Percentiles rank a stretch among this genome's conserved stretches.
Conservation (phyloP, 1,284 basidiomycete genomes). For the Leccinum subrobustum region DNA sequence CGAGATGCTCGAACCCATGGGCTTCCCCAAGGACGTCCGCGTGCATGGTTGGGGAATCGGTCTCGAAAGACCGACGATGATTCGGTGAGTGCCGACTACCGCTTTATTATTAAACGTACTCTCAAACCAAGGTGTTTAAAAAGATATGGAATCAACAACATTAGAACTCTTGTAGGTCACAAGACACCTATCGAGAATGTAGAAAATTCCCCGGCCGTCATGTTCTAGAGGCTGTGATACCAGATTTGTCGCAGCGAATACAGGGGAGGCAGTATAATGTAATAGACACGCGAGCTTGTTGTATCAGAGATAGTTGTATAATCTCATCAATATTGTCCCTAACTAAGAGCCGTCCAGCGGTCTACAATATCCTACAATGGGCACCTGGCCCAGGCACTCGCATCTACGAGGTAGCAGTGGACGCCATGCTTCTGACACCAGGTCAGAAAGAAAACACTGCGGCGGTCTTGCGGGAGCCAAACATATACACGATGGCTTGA, state of each 20-base stretch:
- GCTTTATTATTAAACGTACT: background rate
- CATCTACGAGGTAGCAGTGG: background rate
- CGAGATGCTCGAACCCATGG: constrained; percentile 99
- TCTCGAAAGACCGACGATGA: constrained; percentile 99
- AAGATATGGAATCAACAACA: constrained; percentile 91
- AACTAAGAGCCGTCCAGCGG: constrained; percentile 10
- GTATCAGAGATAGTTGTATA: no score
- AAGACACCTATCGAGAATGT: constrained; percentile 91
- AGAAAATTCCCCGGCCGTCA: constrained; percentile 87
- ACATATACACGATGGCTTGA: constrained; percentile 83
- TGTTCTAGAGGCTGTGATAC: constrained; percentile 55
- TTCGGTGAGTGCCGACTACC: constrained; percentile 60
- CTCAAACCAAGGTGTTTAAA: constrained; percentile 6
- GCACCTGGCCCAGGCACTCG: background rate
- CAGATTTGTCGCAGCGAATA: background rate
- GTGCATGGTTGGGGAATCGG: constrained; percentile 98
- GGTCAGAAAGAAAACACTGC: constrained; percentile 78
- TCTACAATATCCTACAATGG: background rate
- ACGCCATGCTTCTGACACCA: background rate
- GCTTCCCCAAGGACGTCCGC: constrained; percentile 94
- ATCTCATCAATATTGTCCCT: background rate
- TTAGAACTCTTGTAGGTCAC: constrained; percentile 95
- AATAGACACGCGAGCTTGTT: constrained; percentile 5
- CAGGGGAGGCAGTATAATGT: background rate
- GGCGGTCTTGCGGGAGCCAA: constrained; percentile 79